These are phyloP conservation scores for Coniochaeta sp. DNA, from an alignment of 2,329 filamentous ascomycete species.

Conservation along the genomic window DNA sequence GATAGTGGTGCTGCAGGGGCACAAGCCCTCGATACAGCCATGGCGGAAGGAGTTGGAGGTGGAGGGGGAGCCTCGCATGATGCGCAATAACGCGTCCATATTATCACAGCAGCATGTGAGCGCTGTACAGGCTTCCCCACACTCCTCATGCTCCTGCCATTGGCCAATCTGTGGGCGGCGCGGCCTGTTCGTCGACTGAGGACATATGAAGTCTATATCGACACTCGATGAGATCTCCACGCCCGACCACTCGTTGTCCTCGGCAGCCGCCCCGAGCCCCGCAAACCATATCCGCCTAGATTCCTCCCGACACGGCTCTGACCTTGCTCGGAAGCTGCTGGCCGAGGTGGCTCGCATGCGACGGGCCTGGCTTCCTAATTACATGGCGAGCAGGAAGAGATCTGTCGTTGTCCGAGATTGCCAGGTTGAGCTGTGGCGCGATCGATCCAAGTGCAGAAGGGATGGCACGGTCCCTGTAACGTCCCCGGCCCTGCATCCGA, in stretches of 20 bases:
- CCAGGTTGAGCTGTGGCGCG: neutral
- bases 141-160: neutral
- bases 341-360: constrained; percentile 17
- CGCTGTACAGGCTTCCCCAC: constrained; percentile 2
- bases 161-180: constrained; percentile 13
- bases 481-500: constrained; percentile 1
- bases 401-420: constrained; percentile 2
- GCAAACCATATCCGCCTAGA: constrained; percentile 14
- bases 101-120: neutral
- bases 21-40: constrained; percentile 1
- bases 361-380: constrained; percentile 29
- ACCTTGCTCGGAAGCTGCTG: constrained; percentile 19
- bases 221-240: constrained; percentile 14
- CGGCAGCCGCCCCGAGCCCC: constrained; percentile 12
- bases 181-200: constrained; percentile 11
- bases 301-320: constrained; percentile 13
- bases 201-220: constrained; percentile 15
- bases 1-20: neutral
- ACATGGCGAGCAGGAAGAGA: constrained; percentile 7
- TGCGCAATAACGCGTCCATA: constrained; percentile 12
- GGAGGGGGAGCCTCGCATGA: constrained; percentile 13
- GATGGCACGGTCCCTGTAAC: neutral
- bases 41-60: constrained; percentile 5
- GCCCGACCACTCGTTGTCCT: constrained; percentile 11
- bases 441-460: constrained; percentile 4